Evolutionary conservation across 306 rosid species (phyloP).

Genomic region (Cucurbita pepo): DNA sequence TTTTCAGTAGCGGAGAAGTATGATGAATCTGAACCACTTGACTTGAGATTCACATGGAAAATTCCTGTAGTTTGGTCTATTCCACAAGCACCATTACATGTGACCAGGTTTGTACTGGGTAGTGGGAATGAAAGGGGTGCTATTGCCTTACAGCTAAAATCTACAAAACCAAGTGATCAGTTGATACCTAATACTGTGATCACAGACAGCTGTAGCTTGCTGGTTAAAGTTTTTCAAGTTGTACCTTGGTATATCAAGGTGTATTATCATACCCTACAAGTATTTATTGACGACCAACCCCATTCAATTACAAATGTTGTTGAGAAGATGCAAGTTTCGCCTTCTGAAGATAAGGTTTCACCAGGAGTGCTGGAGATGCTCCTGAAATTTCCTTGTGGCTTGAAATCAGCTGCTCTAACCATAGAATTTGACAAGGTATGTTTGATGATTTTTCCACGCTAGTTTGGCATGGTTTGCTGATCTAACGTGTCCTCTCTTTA

Average conservation of each 20-base stretch:
- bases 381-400: slow-evolving; percentile 65
- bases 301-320: slow-evolving; percentile 38
- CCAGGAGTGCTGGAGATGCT: slow-evolving; percentile 74
- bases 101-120: slow-evolving; percentile 76
- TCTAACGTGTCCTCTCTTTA: background rate
- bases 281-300: slow-evolving; percentile 47
- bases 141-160: slow-evolving; percentile 67
- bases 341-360: slow-evolving; percentile 86
- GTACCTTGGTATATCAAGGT: slow-evolving; percentile 97
- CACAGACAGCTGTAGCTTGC: slow-evolving; percentile 46
- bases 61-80: slow-evolving; percentile 62
- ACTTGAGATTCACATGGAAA: slow-evolving; percentile 74
- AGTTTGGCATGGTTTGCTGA: background rate
- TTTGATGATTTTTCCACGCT: background rate
- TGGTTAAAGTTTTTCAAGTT: slow-evolving; percentile 74
- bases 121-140: slow-evolving; percentile 95
- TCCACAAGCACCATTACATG: slow-evolving; percentile 61
- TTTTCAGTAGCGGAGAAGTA: slow-evolving; percentile 40
- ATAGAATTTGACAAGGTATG: slow-evolving; percentile 84
- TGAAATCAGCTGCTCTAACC: slow-evolving; percentile 52
- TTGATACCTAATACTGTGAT: slow-evolving; percentile 14
- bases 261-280: slow-evolving; percentile 57
- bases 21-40: slow-evolving; percentile 38
- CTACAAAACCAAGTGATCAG: slow-evolving; percentile 36
- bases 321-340: slow-evolving; percentile 65